These are phyloP conservation scores for Aspergillus ruber DNA, from an alignment of 2,329 filamentous ascomycete genomes.

Conservation along the genomic window DNA sequence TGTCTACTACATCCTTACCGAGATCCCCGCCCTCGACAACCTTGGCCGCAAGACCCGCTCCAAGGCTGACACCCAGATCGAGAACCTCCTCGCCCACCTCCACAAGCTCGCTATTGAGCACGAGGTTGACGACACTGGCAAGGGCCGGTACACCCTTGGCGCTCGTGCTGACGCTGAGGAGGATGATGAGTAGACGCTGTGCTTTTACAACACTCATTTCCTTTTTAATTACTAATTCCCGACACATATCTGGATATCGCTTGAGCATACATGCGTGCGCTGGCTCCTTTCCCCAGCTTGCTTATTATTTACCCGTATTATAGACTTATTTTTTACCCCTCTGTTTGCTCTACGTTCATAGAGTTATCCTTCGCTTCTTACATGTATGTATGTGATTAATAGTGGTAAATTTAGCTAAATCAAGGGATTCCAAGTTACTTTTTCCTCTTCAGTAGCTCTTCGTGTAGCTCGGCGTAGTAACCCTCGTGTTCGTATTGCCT, in stretches of 20 bases:
- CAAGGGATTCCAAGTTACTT: constrained; percentile 26
- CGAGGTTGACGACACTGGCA: constrained; percentile 42
- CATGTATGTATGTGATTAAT: constrained; percentile 39
- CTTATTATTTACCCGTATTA: constrained; percentile 26
- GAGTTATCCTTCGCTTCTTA: constrained; percentile 31
- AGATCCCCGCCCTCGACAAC: constrained; percentile 43
- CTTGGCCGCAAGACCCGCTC: constrained; percentile 48
- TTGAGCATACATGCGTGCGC: constrained; percentile 26
- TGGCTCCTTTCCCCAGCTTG: constrained; percentile 14
- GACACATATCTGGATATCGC: constrained; percentile 26
- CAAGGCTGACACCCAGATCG: constrained; percentile 47
- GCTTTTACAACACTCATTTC: constrained; percentile 12
- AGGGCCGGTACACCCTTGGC: constrained; percentile 39
- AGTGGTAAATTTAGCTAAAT: constrained; percentile 33
- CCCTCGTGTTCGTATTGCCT: neutral
- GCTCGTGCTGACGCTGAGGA: constrained; percentile 40
- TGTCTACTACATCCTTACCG: constrained; percentile 45
- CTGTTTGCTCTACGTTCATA: constrained; percentile 23
- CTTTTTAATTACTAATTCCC: constrained; percentile 18
- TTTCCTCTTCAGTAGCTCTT: neutral
- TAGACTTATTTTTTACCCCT: constrained; percentile 29
- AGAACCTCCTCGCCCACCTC: constrained; percentile 48
- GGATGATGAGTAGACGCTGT: constrained; percentile 36
- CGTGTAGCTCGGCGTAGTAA: neutral
- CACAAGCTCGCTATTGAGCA: constrained; percentile 48